These are phyloP conservation scores for Trypanosoma avium DNA, from an alignment of 208 protist genomes.

Conservation along the genomic window DNA sequence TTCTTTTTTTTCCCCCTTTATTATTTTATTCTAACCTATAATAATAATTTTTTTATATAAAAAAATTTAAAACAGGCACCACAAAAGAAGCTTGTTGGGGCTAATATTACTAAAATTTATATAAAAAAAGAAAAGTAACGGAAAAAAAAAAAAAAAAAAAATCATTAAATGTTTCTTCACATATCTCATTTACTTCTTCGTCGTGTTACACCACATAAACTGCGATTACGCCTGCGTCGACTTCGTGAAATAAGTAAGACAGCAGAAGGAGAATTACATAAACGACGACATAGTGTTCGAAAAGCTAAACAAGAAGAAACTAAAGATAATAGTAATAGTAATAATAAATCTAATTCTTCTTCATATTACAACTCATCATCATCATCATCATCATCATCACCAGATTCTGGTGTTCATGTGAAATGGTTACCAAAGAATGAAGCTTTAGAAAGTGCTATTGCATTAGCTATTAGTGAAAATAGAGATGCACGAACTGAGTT, in stretches of 20 bases:
- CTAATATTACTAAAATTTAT: no score
- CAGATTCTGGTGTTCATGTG: slow-evolving; percentile 8
- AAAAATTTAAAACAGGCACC: no score
- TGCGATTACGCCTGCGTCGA: slow-evolving; percentile 21
- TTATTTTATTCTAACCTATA: no score
- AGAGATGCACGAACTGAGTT: slow-evolving; percentile 79
- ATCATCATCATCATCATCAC: slow-evolving; percentile 3
- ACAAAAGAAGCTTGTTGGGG: no score
- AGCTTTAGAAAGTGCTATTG: slow-evolving; percentile 73
- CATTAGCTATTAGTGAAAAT: slow-evolving; percentile 70
- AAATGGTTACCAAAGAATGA: slow-evolving; percentile 67
- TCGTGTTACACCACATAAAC: slow-evolving; percentile 3
- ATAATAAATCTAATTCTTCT: neutral
- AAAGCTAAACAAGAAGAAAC: neutral
- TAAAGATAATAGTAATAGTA: neutral
- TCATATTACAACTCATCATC: no score
- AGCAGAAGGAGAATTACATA: neutral
- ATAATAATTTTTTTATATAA: no score
- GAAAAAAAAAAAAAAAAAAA: no score
- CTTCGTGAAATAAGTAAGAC: slow-evolving; percentile 12
- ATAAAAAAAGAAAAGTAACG: no score
- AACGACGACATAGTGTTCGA: slow-evolving; percentile 1
- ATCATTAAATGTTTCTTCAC: slow-evolving; percentile 18
- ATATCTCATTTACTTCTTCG: slow-evolving; percentile 14
- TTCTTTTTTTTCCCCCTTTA: no score